Percentiles rank a stretch among this genome's conserved stretches.
phyloP scores from a whole-genome alignment of 306 rosid genomes.

The Hippophae gyantsensis region DNA sequence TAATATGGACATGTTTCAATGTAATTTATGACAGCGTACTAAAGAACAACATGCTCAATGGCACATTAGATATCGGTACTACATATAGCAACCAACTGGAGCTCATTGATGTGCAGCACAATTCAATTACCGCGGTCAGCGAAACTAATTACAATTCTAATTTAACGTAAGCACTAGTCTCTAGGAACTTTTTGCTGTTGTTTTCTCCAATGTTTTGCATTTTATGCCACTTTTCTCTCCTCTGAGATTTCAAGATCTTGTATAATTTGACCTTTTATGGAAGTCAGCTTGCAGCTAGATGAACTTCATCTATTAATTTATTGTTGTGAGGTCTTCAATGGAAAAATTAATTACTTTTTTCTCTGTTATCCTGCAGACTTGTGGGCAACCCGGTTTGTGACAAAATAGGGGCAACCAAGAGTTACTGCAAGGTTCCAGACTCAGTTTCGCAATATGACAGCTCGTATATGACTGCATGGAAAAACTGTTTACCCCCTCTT shows the following conservation, averaged over 20 bases:
- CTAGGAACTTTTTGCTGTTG: not conserved
- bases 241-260: too few relatives aligned
- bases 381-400: conserved; percentile 40
- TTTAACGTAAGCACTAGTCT: conserved; percentile 21
- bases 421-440: conserved; percentile 30
- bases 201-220: not conserved
- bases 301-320: not conserved
- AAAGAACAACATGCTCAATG: conserved; percentile 23
- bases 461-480: conserved; percentile 19
- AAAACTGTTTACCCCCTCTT: conserved; percentile 24
- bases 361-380: conserved; percentile 1
- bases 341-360: too few relatives aligned
- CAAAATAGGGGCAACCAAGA: conserved; percentile 3
- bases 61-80: conserved; percentile 15
- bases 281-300: not conserved
- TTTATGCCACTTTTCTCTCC: too few relatives aligned
- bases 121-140: conserved; percentile 5
- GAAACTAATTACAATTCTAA: not conserved
- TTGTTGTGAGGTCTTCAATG: not conserved
- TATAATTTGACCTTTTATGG: not conserved
- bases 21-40: conserved; percentile 21
- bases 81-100: conserved; percentile 3
- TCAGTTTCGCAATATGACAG: conserved; percentile 3
- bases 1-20: not conserved
- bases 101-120: conserved; percentile 18